phyloP scores from a whole-genome alignment of 2,329 filamentous ascomycete genomes.

The Calonectria pauciramosa region DNA sequence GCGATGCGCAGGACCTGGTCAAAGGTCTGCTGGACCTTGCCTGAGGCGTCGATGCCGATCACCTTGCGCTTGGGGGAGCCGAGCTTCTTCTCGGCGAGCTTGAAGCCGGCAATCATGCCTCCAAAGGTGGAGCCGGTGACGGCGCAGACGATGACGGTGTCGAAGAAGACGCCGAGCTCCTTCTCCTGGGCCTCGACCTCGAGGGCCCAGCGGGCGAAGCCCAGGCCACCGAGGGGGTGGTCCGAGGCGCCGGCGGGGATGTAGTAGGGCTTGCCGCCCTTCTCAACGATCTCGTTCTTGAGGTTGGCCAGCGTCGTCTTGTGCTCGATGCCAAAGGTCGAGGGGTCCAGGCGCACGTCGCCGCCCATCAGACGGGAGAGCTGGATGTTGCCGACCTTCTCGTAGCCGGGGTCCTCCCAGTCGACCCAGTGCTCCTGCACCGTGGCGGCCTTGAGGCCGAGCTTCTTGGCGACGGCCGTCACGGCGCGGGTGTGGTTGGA shows the following conservation, averaged over 20 bases:
- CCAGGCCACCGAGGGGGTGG: slow-evolving; percentile 77
- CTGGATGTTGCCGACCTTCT: slow-evolving; percentile 79
- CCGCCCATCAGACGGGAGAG: slow-evolving; percentile 77
- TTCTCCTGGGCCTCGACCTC: slow-evolving; percentile 76
- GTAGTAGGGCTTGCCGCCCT: slow-evolving; percentile 75
- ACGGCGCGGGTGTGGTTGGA: slow-evolving; percentile 80
- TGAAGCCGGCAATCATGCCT: slow-evolving; percentile 81
- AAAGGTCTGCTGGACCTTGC: slow-evolving; percentile 66
- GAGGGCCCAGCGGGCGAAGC: slow-evolving; percentile 79
- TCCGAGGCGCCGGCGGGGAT: slow-evolving; percentile 80
- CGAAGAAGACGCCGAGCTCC: slow-evolving; percentile 74
- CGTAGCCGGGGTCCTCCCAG: slow-evolving; percentile 71
- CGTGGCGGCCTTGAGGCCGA: slow-evolving; percentile 66
- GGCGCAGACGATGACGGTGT: slow-evolving; percentile 77
- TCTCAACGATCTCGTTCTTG: slow-evolving; percentile 63
- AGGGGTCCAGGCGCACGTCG: slow-evolving; percentile 71
- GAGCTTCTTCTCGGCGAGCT: slow-evolving; percentile 66
- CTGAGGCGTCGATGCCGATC: slow-evolving; percentile 73
- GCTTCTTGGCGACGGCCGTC: slow-evolving; percentile 70
- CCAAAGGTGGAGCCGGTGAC: slow-evolving; percentile 80
- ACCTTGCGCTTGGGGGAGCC: slow-evolving; percentile 65
- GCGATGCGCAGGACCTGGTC: slow-evolving; percentile 78
- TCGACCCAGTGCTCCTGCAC: slow-evolving; percentile 80
- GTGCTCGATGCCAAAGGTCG: slow-evolving; percentile 77
- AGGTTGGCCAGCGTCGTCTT: slow-evolving; percentile 71